Base-by-base conservation (phyloP, 306 rosid genomes). In the Cucurbita ficifolia region DNA sequence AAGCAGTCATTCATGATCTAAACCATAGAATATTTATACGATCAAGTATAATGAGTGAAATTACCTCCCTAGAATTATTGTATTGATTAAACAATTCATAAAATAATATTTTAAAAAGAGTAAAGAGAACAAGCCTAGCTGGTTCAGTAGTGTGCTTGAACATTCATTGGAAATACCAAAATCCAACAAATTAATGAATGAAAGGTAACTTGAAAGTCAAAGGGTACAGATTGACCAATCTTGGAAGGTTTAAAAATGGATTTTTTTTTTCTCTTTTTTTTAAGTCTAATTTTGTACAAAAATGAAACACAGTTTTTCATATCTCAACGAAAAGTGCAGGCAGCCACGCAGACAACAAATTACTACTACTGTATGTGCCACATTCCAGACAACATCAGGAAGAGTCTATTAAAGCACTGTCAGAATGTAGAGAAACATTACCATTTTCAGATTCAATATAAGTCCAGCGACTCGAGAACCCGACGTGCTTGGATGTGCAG, bases 401-500 rank as follows among this genome's bases (percentile, higher is more conserved):
- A 19, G 59, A 54, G 29, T 54, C 33, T 54, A 55, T 22, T 55
- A 24, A 24, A 22, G 16, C 38, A 22, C 7, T 56, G 62, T 7
- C 17, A 53, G 64, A 59, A 13, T 17, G 43, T 13, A 33, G 38
- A 59, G 67, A 45, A 38, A 24, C 74, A 76, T 57, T 53, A 57
- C 71, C 61, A 35, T 9, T 9, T 7, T 21, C 36, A 64, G 55
- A 71, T 71, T 87, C 82, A 88, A 84, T 92, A 83, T 51, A 89
- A 78, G 88, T 89, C 96, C 58, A 88, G 77, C n/a, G 97, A 92
- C 79, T 92, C 96, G 14, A 89, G 85, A 49, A 94, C 97, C 64
- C 98, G 83, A 36, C 98, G 89, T 74, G 97, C 98, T 81, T 92
- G 96, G 79, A 89, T 86, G 64, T 92, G 95, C 3, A 88, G 90